Evolutionary conservation across 768 basidiomycete genomes (phyloP).

Genomic region (Collybia sordida): DNA sequence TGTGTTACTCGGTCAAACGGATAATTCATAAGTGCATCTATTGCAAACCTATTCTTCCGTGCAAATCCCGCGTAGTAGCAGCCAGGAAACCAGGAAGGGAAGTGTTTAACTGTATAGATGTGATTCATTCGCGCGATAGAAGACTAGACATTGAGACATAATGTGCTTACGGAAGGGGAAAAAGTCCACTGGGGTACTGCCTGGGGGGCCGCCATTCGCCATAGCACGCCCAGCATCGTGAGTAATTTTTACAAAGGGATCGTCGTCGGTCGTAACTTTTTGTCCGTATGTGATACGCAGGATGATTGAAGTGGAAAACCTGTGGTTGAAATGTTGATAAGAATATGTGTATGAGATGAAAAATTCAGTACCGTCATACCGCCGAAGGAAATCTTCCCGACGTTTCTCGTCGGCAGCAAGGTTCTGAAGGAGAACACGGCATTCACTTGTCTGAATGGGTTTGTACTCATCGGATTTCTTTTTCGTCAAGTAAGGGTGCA

Average conservation of each 20-base stretch:
- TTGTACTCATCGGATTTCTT: constrained; percentile 18
- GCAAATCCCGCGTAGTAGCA: constrained; percentile 19
- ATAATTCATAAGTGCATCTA: constrained; percentile 22
- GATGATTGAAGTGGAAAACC: constrained; percentile 17
- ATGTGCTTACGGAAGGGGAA: constrained; percentile 24
- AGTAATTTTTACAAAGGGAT: constrained; percentile 35
- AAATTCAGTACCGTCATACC: constrained; percentile 14
- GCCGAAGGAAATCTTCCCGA: constrained; percentile 24
- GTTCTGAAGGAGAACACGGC: constrained; percentile 24
- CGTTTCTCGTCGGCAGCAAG: constrained; percentile 23
- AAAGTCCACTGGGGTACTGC: constrained; percentile 11
- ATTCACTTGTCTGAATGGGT: constrained; percentile 25
- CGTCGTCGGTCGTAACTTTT: constrained; percentile 27
- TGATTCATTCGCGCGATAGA: no score
- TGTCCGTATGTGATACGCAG: constrained; percentile 32
- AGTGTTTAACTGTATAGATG: constrained; percentile 19
- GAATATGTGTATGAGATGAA: background rate
- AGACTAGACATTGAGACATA: no score
- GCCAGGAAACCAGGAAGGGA: constrained; percentile 34
- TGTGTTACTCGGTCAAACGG: constrained; percentile 29
- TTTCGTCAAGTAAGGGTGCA: constrained; percentile 16
- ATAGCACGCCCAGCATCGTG: constrained; percentile 27
- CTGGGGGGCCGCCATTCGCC: constrained; percentile 20
- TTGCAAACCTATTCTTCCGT: constrained; percentile 2
- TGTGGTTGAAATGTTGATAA: background rate